Evolutionary conservation across 306 rosid species (phyloP).

Genomic region (Sicyos edulis): DNA sequence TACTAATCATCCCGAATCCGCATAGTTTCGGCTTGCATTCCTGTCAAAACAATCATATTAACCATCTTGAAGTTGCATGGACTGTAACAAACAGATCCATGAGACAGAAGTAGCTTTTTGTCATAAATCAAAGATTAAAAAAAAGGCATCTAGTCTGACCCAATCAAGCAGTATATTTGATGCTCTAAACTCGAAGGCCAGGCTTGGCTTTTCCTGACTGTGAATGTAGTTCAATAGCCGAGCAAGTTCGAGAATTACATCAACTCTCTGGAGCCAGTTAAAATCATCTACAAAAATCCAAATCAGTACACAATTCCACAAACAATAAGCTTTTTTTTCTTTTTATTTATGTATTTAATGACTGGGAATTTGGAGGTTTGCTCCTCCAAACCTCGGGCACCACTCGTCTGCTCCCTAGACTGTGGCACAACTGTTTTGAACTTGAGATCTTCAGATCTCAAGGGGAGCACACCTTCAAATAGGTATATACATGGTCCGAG

Average conservation of each 20-base stretch:
- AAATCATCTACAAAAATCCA: constrained; percentile 27
- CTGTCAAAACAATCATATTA: constrained; percentile 23
- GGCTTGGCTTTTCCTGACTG: constrained; percentile 36
- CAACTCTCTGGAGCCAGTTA: constrained; percentile 45
- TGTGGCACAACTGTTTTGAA: no score
- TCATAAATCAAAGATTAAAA: no score
- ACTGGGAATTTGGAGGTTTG: no score
- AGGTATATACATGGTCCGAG: no score
- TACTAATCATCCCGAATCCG: constrained; percentile 30
- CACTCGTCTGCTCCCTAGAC: no score
- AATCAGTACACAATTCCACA: no score
- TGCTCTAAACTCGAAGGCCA: constrained; percentile 21
- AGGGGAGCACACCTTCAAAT: no score
- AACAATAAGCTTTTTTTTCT: not conserved
- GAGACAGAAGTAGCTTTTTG: not conserved
- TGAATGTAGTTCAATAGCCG: constrained; percentile 46
- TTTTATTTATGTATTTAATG: not conserved
- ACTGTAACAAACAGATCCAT: not conserved
- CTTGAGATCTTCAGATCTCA: no score
- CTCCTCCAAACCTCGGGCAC: no score
- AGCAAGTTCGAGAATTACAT: constrained; percentile 46
- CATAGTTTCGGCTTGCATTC: constrained; percentile 45
- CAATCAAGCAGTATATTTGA: no score
- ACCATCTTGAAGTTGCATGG: not conserved
- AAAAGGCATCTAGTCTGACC: no score